A percentile compares a stretch with the other conserved stretches of the same genome.
phyloP scores from a whole-genome alignment of 805 yeast genomes.

The Kazachstania kunashirensis region DNA sequence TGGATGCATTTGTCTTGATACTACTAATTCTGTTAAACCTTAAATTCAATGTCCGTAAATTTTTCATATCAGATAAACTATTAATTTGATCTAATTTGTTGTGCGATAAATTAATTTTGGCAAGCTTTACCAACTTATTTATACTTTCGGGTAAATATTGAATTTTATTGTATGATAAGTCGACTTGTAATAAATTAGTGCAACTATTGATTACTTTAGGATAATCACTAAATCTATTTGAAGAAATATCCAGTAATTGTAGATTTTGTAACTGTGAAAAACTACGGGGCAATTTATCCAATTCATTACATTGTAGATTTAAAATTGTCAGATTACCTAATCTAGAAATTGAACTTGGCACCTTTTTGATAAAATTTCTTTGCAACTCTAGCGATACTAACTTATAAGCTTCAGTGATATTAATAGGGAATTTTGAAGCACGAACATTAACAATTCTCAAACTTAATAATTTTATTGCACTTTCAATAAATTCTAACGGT shows the following conservation, averaged over 20 bases:
- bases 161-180: slow-evolving; percentile 74
- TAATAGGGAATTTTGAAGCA: slow-evolving; percentile 62
- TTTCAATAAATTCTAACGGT: slow-evolving; percentile 77
- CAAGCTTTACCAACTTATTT: slow-evolving; percentile 48
- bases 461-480: slow-evolving; percentile 59
- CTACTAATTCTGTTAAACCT: slow-evolving; percentile 54
- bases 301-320: slow-evolving; percentile 66
- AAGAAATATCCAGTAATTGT: slow-evolving; percentile 61
- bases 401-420: slow-evolving; percentile 58
- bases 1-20: slow-evolving; percentile 37
- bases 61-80: slow-evolving; percentile 42
- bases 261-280: slow-evolving; percentile 48
- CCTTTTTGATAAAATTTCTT: slow-evolving; percentile 60
- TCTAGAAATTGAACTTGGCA: slow-evolving; percentile 49
- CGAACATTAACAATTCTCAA: slow-evolving; percentile 66
- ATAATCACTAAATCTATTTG: slow-evolving; percentile 55
- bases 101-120: slow-evolving; percentile 64
- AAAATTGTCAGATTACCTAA: slow-evolving; percentile 47
- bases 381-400: slow-evolving; percentile 64
- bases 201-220: slow-evolving; percentile 61
- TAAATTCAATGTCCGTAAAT: slow-evolving; percentile 64
- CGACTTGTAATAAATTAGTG: slow-evolving; percentile 51
- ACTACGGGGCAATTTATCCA: slow-evolving; percentile 50
- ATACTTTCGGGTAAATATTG: slow-evolving; percentile 50
- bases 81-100: slow-evolving; percentile 41